Evolutionary conservation across 768 basidiomycete species (phyloP), one percentile per base, ranked within the genome.

Genomic region (Mycena chlorophos): DNA sequence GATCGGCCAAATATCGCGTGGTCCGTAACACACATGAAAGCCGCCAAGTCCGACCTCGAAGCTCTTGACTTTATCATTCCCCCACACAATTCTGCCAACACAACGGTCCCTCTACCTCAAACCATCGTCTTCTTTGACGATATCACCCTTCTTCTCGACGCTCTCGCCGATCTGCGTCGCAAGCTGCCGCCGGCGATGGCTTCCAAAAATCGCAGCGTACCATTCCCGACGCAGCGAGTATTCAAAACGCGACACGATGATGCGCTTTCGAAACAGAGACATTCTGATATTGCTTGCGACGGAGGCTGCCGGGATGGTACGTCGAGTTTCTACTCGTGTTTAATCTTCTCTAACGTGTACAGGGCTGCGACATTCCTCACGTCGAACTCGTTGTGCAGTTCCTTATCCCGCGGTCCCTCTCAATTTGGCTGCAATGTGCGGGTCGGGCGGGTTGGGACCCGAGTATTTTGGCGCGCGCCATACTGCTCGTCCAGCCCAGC

Each of bases 221-320:
- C 28, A 60, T 45, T 60, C 56, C 22, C 50, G 51, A 10, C 56
- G 50, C 19, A 60, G 55, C 43, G 39, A 45, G 22, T 20, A 31
- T 13, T 27, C 58, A 25, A 66, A 66, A 46, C 43, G 54, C 31
- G 28, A 26, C 2, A 56, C 60, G 16, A 30, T 71, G 55, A 19
- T 56, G 22, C 37, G 54, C 2, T 71, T 64, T 47, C 47, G 55
- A 22, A 22, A 52, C 19, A 66, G 66, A 3, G 30, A 60, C 29
- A 67, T 70, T 34, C 62, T 60, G 14, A 59, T 69, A 13, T 45
- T 71, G 29, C 45, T 71, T 4, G 55, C 64, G 14, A 71, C 68
- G 2, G 68, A 71, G 48, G 67, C 67, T 3, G 68, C 68, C 10
- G 69, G 69, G 16, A 69, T 71, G 68, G 69, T 68, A 51, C 39